These are phyloP conservation scores for Allium cepa DNA, from an alignment of 106 monocot genomes.

Conservation along the genomic window DNA sequence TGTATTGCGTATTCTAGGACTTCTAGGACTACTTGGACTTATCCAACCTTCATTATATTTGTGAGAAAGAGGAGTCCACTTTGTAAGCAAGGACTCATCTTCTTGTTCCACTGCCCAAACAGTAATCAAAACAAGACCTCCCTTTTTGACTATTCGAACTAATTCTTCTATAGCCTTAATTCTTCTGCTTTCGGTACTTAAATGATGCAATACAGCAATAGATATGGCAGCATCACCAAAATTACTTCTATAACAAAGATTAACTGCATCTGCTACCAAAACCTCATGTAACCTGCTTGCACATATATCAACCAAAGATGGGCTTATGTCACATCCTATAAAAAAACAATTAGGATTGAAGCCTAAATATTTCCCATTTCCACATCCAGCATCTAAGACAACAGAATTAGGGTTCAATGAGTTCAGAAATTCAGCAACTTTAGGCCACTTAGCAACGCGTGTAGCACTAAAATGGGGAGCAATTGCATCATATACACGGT, in stretches of 20 bases:
- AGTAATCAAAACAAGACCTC: constrained; percentile 79
- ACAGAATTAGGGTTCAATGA: constrained; percentile 58
- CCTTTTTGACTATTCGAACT: constrained; percentile 55
- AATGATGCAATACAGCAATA: constrained; percentile 88
- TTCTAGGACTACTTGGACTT: constrained; percentile 28
- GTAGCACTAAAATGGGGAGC: constrained; percentile 97
- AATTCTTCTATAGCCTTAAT: constrained; percentile 87
- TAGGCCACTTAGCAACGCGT: constrained; percentile 91
- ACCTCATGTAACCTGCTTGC: constrained; percentile 63
- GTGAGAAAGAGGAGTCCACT: constrained; percentile 83
- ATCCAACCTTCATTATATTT: constrained; percentile 92
- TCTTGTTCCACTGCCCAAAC: constrained; percentile 98
- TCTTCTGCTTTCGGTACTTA: constrained; percentile 85
- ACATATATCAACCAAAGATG: constrained; percentile 75
- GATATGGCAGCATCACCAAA: constrained; percentile 93
- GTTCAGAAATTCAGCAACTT: constrained; percentile 80
- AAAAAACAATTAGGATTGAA: constrained; percentile 60
- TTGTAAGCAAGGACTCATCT: constrained; percentile 55
- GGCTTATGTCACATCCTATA: constrained; percentile 88
- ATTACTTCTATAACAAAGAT: constrained; percentile 60
- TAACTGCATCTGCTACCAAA: constrained; percentile 90
- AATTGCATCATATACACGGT: constrained; percentile 87
- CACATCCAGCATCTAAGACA: constrained; percentile 85
- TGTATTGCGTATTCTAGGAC: constrained; percentile 24
- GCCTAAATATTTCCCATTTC: constrained; percentile 91